Evolutionary conservation across 2,329 filamentous ascomycete species (phyloP).

Genomic region (Fonsecaea pedrosoi): DNA sequence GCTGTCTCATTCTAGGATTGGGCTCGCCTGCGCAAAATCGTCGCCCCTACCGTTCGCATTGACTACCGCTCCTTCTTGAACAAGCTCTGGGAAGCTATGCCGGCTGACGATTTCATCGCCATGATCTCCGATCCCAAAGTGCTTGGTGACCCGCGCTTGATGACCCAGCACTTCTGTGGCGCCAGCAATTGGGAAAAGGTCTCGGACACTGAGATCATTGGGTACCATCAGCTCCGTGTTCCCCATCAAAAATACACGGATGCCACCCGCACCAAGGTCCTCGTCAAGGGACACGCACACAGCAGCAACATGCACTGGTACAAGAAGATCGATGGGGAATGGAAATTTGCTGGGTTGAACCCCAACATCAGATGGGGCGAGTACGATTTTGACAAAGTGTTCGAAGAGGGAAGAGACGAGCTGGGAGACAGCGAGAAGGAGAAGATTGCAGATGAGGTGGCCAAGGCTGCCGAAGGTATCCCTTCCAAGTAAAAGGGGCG

Average conservation of each 20-base stretch:
- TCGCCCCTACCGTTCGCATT: conserved; percentile 63
- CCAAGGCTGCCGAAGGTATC: conserved; percentile 38
- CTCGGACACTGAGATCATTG: conserved; percentile 41
- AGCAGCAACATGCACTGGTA: conserved; percentile 41
- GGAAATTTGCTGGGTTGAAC: conserved; percentile 44
- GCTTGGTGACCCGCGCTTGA: conserved; percentile 66
- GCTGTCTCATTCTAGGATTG: conserved; percentile 45
- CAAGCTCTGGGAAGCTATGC: conserved; percentile 67
- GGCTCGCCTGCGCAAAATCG: conserved; percentile 49
- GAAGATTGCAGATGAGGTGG: conserved; percentile 33
- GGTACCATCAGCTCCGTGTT: conserved; percentile 52
- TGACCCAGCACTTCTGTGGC: conserved; percentile 69
- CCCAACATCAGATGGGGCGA: conserved; percentile 43
- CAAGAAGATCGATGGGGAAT: conserved; percentile 43
- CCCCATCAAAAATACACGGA: conserved; percentile 68
- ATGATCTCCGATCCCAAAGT: conserved; percentile 66
- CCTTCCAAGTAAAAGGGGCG: conserved; percentile 23
- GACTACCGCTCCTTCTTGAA: conserved; percentile 73
- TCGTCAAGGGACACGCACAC: conserved; percentile 67
- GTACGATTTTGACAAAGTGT: conserved; percentile 42
- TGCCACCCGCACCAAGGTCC: conserved; percentile 55
- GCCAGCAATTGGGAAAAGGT: conserved; percentile 42
- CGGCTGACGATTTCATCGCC: conserved; percentile 65
- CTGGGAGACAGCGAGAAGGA: conserved; percentile 36
- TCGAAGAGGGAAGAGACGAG: conserved; percentile 38